Conservation (phyloP, 148 eudicot species). For the Arbutus unedo region DNA sequence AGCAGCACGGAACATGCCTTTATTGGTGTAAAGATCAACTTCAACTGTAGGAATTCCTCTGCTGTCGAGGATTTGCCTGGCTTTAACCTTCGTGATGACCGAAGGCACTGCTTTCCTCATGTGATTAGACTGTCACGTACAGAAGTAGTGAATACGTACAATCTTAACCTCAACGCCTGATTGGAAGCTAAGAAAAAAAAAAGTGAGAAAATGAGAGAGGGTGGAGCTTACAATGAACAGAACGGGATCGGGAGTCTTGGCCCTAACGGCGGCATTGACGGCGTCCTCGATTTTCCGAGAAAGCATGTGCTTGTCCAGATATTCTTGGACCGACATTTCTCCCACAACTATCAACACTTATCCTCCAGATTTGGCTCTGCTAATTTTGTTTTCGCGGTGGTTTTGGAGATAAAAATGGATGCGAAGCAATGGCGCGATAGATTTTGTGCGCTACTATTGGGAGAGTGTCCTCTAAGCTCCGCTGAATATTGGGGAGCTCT, state of each 20-base stretch:
- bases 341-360: not conserved
- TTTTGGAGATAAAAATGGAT: not conserved
- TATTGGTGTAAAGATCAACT: slow-evolving; percentile 82
- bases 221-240: slow-evolving; percentile 61
- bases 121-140: slow-evolving; percentile 67
- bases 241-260: slow-evolving; percentile 89
- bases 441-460: not conserved
- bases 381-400: not conserved
- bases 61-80: slow-evolving; percentile 90
- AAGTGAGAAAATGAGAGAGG: not conserved
- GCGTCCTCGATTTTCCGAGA: slow-evolving; percentile 97
- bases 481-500: not conserved
- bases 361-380: not conserved
- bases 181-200: not conserved
- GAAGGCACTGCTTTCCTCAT: slow-evolving; percentile 90
- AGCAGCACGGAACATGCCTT: slow-evolving; percentile 89
- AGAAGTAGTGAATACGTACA: not conserved
- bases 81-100: slow-evolving; percentile 88
- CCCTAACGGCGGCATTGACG: slow-evolving; percentile 97
- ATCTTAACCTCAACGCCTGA: not conserved
- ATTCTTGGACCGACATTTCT: slow-evolving; percentile 88
- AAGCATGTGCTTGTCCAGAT: slow-evolving; percentile 83
- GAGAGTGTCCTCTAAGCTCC: not conserved
- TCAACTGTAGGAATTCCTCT: slow-evolving; percentile 97
- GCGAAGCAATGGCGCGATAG: not conserved